These are phyloP conservation scores for Cutaneotrichosporon cutaneum DNA, from an alignment of 1,284 basidiomycete genomes.

Conservation along the genomic window DNA sequence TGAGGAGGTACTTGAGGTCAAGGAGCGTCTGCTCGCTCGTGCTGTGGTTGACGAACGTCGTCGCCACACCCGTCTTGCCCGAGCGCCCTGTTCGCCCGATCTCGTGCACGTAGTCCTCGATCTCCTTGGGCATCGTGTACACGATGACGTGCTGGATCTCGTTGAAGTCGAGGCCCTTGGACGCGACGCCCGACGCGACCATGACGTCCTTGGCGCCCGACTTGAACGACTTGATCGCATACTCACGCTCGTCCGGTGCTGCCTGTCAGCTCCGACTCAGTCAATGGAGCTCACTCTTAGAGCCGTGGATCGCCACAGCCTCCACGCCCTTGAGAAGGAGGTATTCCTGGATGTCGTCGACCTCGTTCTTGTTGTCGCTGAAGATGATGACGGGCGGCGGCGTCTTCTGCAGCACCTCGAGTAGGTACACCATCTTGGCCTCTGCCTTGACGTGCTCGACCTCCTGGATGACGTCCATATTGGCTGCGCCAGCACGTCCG, in stretches of 20 bases:
- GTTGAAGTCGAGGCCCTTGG: slow-evolving; percentile 96
- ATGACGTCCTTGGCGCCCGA: slow-evolving; percentile 96
- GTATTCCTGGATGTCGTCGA: slow-evolving; percentile 99
- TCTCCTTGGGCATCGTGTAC: slow-evolving; percentile 99
- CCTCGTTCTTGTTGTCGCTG: slow-evolving; percentile 99
- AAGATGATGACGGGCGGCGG: slow-evolving; percentile 98
- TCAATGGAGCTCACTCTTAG: slow-evolving; percentile 67
- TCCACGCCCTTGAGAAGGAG: slow-evolving; percentile 94
- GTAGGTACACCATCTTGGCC: slow-evolving; percentile 97
- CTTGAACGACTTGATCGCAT: slow-evolving; percentile 97
- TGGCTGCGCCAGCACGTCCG: slow-evolving; percentile 95
- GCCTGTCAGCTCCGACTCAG: slow-evolving; percentile 9
- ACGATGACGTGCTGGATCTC: slow-evolving; percentile 68
- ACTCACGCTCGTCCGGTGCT: slow-evolving; percentile 99
- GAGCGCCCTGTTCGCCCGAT: slow-evolving; percentile 97
- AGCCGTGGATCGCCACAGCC: slow-evolving; percentile 97
- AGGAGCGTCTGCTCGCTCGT: slow-evolving; percentile 92
- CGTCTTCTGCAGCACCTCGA: slow-evolving; percentile 98
- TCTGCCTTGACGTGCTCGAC: slow-evolving; percentile 99
- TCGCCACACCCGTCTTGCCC: slow-evolving; percentile 98
- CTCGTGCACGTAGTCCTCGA: slow-evolving; percentile 92
- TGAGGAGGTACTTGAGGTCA: slow-evolving; percentile 93
- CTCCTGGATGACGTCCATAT: slow-evolving; percentile 92
- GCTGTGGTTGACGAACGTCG: slow-evolving; percentile 99
- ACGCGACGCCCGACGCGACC: slow-evolving; percentile 97